These are phyloP conservation scores for Edaphochlamys debaryana DNA, from an alignment of 139 green algal species.

Conservation along the genomic window DNA sequence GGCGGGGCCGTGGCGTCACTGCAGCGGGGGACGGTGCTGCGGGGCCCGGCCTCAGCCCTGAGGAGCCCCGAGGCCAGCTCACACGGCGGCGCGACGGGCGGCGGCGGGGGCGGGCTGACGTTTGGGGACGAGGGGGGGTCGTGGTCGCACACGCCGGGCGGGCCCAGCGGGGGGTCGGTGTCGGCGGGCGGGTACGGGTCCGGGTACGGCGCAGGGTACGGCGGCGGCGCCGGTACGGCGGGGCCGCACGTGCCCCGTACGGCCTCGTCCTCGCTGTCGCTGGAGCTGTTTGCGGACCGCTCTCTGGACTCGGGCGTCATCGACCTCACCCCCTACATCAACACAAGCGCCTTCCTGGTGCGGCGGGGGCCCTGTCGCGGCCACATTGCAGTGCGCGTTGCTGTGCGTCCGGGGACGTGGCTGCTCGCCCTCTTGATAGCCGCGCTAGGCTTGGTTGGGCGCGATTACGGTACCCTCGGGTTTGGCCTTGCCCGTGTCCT, in stretches of 20 bases:
- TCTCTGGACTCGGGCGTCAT: constrained; percentile 44
- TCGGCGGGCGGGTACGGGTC: too few relatives aligned
- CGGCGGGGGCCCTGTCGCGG: background rate
- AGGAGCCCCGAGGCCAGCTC: background rate
- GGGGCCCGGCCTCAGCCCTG: background rate
- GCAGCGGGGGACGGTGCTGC: background rate
- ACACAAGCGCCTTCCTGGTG: constrained; percentile 75
- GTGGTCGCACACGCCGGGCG: background rate
- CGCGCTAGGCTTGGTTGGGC: too few relatives aligned
- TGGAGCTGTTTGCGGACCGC: too few relatives aligned
- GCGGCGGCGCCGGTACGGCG: constrained; percentile 2
- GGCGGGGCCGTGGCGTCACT: background rate
- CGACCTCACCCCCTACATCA: constrained; percentile 86
- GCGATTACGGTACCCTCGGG: too few relatives aligned
- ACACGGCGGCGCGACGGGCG: background rate
- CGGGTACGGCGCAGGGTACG: background rate
- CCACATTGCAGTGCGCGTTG: background rate
- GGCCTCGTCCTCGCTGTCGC: too few relatives aligned
- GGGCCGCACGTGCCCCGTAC: too few relatives aligned
- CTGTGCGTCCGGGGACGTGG: too few relatives aligned
- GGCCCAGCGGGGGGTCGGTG: background rate
- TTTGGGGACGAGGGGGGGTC: constrained; percentile 3
- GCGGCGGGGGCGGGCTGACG: background rate
- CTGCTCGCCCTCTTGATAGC: too few relatives aligned
- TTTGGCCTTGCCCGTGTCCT: too few relatives aligned